Evolutionary conservation across 148 eudicot genomes (phyloP), one percentile per base, ranked within the genome.

Genomic region (Drosera capensis): DNA sequence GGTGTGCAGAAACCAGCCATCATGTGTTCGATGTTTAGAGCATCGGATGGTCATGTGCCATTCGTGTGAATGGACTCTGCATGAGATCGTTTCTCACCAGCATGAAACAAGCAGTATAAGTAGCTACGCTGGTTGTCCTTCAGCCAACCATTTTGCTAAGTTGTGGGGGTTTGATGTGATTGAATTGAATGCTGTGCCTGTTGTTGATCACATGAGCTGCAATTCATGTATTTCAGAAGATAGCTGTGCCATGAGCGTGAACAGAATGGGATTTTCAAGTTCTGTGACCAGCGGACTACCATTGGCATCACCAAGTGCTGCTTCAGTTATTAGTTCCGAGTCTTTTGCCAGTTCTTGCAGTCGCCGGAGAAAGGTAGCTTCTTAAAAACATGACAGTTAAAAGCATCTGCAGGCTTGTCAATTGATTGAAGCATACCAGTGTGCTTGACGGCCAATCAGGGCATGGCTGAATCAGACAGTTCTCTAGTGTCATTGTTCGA

Each of bases 91-190:
- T 4, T 46, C 66, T 44, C 59, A 39, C 26, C 56, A 58, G 36
- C 94, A 78, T 59, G 65, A 60, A 53, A 82, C 56, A 52, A 43
- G 45, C 31, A 55, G 55, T 48, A 59, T 82, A 5, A 45, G 49
- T 22, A 62, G 74, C 55, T 82, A 61, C 43, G 44, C 71, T 3
- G 93, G 93, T 8, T 71, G 74, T 48, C 93, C 93, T 54, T 71
- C 82, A 9, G 79, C 86, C 23, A 65, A 55, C 48, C 79, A 75
- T 28, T 75, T 82, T 38, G 82, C 79, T 1, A 48, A 56, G 11
- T 58, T 78, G 40, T 82, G 79, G 80, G 94, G 82, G 4, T 67
- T 72, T 49, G 62, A 59, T 37, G 44, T 58, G 44, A 47, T 48
- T 47, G 58, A 55, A 14, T 25, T 68, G 52, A 56, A 52, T 30